Evolutionary conservation across 2,329 filamentous ascomycete genomes (phyloP), one percentile per base, ranked within the genome.

Genomic region (Apiospora rasikravindrae): DNA sequence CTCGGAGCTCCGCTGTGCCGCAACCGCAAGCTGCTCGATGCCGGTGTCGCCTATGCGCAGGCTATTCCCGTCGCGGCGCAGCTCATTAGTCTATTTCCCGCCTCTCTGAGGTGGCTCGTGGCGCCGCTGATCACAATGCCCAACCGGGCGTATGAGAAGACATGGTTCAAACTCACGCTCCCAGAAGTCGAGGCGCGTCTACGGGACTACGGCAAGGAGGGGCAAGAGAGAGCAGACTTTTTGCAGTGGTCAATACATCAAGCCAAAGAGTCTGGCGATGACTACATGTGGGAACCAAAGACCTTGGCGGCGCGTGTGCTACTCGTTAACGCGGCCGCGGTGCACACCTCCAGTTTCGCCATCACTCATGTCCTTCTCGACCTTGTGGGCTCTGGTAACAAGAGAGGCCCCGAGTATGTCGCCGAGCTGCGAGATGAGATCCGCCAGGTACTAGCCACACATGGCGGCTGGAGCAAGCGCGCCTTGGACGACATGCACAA

Each of bases 361-460:
- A 71, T 73, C 1, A 73, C 72, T 5, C 70, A 73, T 74, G 83
- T 53, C 22, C 74, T 89, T 37, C 83, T 84, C 44, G 86, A 88
- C 73, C 79, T 89, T 1, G 81, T 79, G 1, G 68, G 82, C 78
- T 33, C 83, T 4, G 45, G 67, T 24, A n/a, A 66, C 22, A 70
- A 86, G 73, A 47, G 68, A 16, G 68, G 68, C 0, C 1, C 45
- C 8, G 29, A n/a, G 11, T 83, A 84, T 75, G 75, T 87, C 44
- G 81, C 85, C 44, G 82, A 84, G 66, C 77, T 87, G 37, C 82
- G 86, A 1, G 77, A 82, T n/a, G 86, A 88, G 76, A 84, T 85
- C 37, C 71, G 76, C 10, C 61, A 70, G n/a, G 80, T 78, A 24
- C 76, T 82, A 0, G 76, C 76, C 5, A 77, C 76, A 67, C 71